These are phyloP conservation scores for Fusarium sp. DNA, from an alignment of 2,329 filamentous ascomycete genomes.

Conservation along the genomic window DNA sequence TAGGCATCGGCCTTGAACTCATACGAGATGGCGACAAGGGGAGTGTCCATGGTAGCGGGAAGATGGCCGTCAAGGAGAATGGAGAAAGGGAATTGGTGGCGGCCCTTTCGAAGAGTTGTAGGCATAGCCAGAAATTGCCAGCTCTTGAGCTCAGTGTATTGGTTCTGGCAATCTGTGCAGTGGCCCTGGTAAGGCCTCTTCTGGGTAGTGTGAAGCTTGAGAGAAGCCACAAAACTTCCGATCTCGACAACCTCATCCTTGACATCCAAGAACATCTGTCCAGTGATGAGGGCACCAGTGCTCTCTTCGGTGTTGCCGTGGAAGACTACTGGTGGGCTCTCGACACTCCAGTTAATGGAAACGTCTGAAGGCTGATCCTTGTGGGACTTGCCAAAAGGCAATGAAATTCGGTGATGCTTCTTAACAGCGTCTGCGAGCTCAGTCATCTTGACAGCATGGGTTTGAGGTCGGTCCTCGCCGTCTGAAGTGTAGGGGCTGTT, in stretches of 20 bases:
- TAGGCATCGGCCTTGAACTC: slow-evolving; percentile 77
- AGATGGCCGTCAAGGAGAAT: slow-evolving; percentile 86
- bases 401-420: slow-evolving; percentile 59
- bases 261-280: slow-evolving; percentile 81
- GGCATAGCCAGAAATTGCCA: slow-evolving; percentile 81
- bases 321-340: slow-evolving; percentile 89
- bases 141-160: slow-evolving; percentile 78
- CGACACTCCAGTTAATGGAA: slow-evolving; percentile 72
- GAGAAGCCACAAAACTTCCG: slow-evolving; percentile 77
- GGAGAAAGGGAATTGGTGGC: slow-evolving; percentile 89
- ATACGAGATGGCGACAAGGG: slow-evolving; percentile 81
- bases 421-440: slow-evolving; percentile 56
- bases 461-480: slow-evolving; percentile 51
- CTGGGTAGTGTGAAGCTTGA: slow-evolving; percentile 78
- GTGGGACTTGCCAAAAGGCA: slow-evolving; percentile 59
- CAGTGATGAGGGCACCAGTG: slow-evolving; percentile 86
- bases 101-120: slow-evolving; percentile 64
- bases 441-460: slow-evolving; percentile 54
- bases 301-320: slow-evolving; percentile 81
- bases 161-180: slow-evolving; percentile 81
- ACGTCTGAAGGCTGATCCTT: slow-evolving; percentile 60
- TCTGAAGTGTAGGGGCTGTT: slow-evolving; percentile 55
- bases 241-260: slow-evolving; percentile 75
- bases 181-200: slow-evolving; percentile 86
- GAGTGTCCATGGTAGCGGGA: slow-evolving; percentile 84